Conservation (phyloP, 352 stramenopile species). For the Phytophthora idaei region DNA sequence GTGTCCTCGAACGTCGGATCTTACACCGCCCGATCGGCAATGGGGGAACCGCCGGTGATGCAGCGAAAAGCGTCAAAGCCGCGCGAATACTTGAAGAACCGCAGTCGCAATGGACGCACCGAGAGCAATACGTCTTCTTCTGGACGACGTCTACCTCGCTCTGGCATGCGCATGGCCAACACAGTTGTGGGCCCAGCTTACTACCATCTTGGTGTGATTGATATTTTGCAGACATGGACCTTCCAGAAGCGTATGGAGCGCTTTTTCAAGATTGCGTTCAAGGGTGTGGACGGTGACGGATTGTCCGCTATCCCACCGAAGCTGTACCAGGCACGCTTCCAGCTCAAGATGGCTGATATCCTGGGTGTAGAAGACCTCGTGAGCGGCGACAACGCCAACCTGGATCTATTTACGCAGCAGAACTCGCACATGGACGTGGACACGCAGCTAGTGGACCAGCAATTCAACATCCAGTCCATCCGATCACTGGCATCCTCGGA, state of each 20-base stretch:
- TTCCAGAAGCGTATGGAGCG: constrained; percentile 87
- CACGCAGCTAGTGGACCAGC: constrained; percentile 60
- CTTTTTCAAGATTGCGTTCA: constrained; percentile 89
- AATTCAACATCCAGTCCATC: constrained; percentile 69
- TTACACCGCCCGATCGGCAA: constrained; percentile 19
- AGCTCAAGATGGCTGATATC: constrained; percentile 88
- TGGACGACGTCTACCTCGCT: constrained; percentile 68
- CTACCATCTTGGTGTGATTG: constrained; percentile 91
- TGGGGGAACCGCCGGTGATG: constrained; percentile 23
- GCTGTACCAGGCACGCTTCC: constrained; percentile 87
- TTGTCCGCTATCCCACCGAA: constrained; percentile 86
- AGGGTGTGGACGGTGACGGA: constrained; percentile 76
- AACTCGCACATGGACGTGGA: constrained; percentile 91
- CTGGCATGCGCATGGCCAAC: constrained; percentile 86
- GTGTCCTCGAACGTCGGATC: constrained; percentile 56
- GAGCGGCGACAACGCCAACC: constrained; percentile 40
- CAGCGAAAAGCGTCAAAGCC: constrained; percentile 71
- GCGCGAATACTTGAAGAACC: constrained; percentile 36
- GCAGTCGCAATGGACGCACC: constrained; percentile 44
- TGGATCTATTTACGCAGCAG: constrained; percentile 82
- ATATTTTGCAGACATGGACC: constrained; percentile 92
- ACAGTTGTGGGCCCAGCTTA: constrained; percentile 88
- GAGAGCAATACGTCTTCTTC: constrained; percentile 79
- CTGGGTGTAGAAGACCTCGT: constrained; percentile 80
- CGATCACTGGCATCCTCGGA: constrained; percentile 70